Evolutionary conservation across 768 basidiomycete genomes (phyloP), one percentile per base, ranked within the genome.

Genomic region (Trametes cubensis): DNA sequence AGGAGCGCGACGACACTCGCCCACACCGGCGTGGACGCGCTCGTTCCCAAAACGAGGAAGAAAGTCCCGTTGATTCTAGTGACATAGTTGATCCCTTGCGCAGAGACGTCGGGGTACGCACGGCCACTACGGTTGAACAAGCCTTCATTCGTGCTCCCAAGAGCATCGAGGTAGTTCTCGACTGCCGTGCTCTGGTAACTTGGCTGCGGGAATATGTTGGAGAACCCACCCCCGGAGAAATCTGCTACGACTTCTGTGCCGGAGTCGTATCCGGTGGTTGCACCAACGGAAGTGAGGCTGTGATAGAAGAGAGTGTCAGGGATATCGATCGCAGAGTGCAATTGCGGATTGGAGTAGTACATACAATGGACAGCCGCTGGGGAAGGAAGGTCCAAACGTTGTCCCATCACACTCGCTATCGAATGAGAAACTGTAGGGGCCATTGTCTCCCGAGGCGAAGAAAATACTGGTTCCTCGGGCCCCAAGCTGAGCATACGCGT

Each of bases 91-190:
- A 67, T 63, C 1, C 78, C 77, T 68, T 85, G 85, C 0, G 88
- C 85, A 0, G 87, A 74, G 20, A 90, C 85, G 63, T 90, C 89
- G 15, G 88, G 89, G 67, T 78, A 77, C 8, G 74, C 88, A 81
- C 81, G 55, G n/a, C 63, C 57, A 55, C 54, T 52, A 20, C 44
- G 18, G 57, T 67, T 67, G 63, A 63, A 69, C 15, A 62, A 28
- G 38, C 68, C 68, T 0, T 40, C 11, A 58, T 67, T 59, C 4
- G 56, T 60, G 48, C 40, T 44, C 14, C 61, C 60, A 55, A 69
- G 62, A 5, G 21, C 41, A 14, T 45, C 30, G 42, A 69, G 58
- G 59, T 63, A 66, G 45, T 15, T 46, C 10, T 42, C 34, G 23
- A 69, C 68, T 21, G 62, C 63, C 39, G 59, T 25, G n/a, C 51